These are phyloP conservation scores for Paraconiothyrium brasiliense DNA, from an alignment of 2,329 filamentous ascomycete species.

Conservation along the genomic window DNA sequence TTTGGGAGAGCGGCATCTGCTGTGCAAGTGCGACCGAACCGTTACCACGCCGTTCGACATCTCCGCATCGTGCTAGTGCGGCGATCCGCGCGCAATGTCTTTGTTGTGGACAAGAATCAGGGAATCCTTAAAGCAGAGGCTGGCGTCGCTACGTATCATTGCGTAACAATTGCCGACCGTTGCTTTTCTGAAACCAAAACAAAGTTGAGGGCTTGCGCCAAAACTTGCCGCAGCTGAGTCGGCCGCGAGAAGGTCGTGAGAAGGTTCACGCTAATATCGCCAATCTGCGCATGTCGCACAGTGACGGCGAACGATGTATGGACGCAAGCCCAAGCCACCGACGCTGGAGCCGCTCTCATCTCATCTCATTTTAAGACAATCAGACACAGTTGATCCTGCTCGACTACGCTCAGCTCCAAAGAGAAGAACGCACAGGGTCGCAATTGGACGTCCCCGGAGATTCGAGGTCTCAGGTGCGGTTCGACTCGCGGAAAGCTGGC, in stretches of 20 bases:
- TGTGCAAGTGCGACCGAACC: conserved; percentile 29
- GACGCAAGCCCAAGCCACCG: conserved; percentile 9
- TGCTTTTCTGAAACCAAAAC: conserved; percentile 15
- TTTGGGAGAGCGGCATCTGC: conserved; percentile 29
- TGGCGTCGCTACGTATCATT: conserved; percentile 1
- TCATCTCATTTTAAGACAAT: not conserved
- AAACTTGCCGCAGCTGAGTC: conserved; percentile 9
- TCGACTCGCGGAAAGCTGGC: not conserved
- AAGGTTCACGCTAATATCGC: not conserved
- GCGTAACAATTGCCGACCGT: conserved; percentile 5
- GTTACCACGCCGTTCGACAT: conserved; percentile 9
- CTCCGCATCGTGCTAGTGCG: conserved; percentile 18
- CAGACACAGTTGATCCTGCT: not conserved
- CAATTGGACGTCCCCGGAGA: conserved; percentile 3
- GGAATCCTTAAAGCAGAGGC: not conserved
- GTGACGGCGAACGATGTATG: not conserved
- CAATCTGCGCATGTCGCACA: not conserved
- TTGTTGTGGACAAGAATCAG: not conserved
- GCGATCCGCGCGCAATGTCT: conserved; percentile 16
- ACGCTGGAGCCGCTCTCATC: not conserved
- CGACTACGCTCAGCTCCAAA: not conserved
- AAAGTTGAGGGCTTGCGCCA: conserved; percentile 6
- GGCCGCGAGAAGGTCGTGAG: not conserved
- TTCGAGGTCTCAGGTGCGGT: not conserved
- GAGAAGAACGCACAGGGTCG: not conserved